Conservation (phyloP, 805 yeast genomes). For the Sungouiella thailandica region DNA sequence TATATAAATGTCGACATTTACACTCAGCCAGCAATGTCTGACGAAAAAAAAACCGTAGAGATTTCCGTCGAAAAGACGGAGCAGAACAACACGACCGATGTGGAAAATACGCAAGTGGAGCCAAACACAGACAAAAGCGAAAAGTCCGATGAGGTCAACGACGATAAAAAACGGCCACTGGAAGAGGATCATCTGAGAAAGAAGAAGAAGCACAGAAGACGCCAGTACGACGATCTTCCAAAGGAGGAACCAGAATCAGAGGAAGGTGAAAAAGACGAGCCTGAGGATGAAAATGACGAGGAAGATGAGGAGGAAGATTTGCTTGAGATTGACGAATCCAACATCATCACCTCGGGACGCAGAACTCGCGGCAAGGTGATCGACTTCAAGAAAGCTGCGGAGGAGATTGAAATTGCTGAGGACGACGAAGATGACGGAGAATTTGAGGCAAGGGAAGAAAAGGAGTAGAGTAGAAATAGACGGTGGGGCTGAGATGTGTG, state of each 20-base stretch:
- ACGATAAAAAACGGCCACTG: constrained; percentile 8
- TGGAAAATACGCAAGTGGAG: constrained; percentile 1
- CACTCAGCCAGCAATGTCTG: not conserved
- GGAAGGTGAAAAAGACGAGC: constrained; percentile 42
- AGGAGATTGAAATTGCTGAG: constrained; percentile 49
- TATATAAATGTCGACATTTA: too few relatives aligned
- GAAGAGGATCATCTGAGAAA: constrained; percentile 21
- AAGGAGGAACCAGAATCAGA: constrained; percentile 38
- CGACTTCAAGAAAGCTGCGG: constrained; percentile 79
- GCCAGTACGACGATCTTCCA: constrained; percentile 55
- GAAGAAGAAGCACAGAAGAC: constrained; percentile 53
- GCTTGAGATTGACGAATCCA: constrained; percentile 72
- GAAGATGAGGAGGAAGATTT: constrained; percentile 76
- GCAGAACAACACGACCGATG: constrained; percentile 1
- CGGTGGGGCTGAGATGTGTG: too few relatives aligned
- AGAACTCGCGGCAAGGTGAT: constrained; percentile 88
- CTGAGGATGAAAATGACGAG: constrained; percentile 50
- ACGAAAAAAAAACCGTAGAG: constrained; percentile 4
- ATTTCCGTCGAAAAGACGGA: constrained; percentile 1
- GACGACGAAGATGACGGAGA: constrained; percentile 49
- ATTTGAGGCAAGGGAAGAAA: constrained; percentile 37
- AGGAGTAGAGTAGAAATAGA: too few relatives aligned
- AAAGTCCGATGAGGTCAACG: constrained; percentile 8
- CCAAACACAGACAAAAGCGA: not conserved
- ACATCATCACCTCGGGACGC: constrained; percentile 79